Evolutionary conservation across 805 yeast species (phyloP), one percentile per base, ranked within the genome.

Genomic region (Lachancea mirantina): DNA sequence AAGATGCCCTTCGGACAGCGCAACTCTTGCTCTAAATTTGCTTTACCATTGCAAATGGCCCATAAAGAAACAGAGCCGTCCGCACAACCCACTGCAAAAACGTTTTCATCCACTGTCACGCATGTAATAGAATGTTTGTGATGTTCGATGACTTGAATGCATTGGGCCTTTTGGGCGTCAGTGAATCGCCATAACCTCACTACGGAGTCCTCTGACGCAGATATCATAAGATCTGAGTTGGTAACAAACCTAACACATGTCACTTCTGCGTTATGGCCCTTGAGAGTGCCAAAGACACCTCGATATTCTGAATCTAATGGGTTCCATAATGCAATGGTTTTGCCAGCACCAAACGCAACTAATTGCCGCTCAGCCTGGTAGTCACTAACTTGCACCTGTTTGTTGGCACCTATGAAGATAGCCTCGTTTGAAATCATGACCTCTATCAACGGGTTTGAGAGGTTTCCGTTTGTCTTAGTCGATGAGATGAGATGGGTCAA

Each of bases 321-420:
- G n/a, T 70, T 60, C 78, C 85, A 81, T 23, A 84, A 53, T 0
- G 89, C 85, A 30, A 83, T 62, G 11, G 72, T 68, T 26, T 62
- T 67, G 1, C 74, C 72, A 0, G 92, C 84, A 6, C 88, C 94
- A 53, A 67, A 84, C 0, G 92, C 94, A 5, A 81, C 65, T 4
- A 70, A 35, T 14, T 61, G 48, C 8, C 46, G 44, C 1, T 35
- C 33, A 0, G 49, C 34, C 38, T 67, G 63, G 42, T 68, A 70
- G 46, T 76, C 87, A 15, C 77, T 68, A 5, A 70, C 74, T 38
- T 69, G 72, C 4, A 75, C 61, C 45, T 78, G 84, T 39, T 69
- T 71, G 51, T 82, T 83, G 21, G 84, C 85, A 10, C 94, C 94
- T 13, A 72, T 64, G 50, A 81, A 79, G 4, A 77, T 62, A 11